These are phyloP conservation scores for Metschnikowia anglica DNA, from an alignment of 805 yeast genomes.

Conservation along the genomic window DNA sequence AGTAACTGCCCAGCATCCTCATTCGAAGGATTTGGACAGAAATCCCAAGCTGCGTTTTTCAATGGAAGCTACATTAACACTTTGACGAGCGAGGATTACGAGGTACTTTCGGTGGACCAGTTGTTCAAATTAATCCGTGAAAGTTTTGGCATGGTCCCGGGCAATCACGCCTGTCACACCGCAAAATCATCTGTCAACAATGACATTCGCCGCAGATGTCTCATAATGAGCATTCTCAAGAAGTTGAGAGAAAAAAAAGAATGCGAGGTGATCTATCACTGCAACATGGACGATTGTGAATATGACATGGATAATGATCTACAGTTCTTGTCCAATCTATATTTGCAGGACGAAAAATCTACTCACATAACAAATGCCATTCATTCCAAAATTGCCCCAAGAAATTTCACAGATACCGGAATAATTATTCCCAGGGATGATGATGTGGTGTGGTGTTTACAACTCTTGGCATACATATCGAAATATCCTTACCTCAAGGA, in stretches of 20 bases:
- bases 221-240: constrained; percentile 36
- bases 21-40: not conserved
- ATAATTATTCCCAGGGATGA: constrained; percentile 87
- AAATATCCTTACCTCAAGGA: constrained; percentile 82
- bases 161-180: constrained; percentile 4
- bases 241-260: constrained; percentile 40
- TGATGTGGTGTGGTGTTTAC: constrained; percentile 92
- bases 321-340: constrained; percentile 41
- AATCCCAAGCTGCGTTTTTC: not conserved
- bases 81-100: constrained; percentile 41
- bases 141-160: constrained; percentile 15
- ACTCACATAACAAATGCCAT: constrained; percentile 27
- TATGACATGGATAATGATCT: constrained; percentile 44
- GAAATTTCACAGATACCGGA: constrained; percentile 54
- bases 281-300: constrained; percentile 30
- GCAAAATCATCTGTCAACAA: constrained; percentile 22
- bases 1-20: not conserved
- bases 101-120: constrained; percentile 36
- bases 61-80: constrained; percentile 14
- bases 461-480: constrained; percentile 87
- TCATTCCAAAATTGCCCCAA: constrained; percentile 33
- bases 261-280: constrained; percentile 30
- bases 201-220: constrained; percentile 37
- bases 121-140: constrained; percentile 37
- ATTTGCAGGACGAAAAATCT: constrained; percentile 34